phyloP scores from a whole-genome alignment of 176 grass and related monocot species.

The Juncus effusus region DNA sequence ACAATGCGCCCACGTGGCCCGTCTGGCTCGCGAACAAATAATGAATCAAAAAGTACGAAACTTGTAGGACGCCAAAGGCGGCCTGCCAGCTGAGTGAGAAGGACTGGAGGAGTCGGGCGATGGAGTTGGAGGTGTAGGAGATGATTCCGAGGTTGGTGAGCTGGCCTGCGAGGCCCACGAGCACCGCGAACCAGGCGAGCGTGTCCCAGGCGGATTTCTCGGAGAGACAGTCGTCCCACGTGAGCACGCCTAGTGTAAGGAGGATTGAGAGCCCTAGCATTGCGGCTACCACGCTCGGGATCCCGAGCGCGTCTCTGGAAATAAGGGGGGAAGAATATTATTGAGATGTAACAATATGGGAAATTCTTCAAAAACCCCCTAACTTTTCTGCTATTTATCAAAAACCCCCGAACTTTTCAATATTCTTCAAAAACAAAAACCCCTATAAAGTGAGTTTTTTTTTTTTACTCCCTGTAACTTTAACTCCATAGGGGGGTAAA shows the following conservation, averaged over 20 bases:
- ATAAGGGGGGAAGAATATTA: background rate
- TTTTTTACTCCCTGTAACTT: no score
- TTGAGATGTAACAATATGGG: no score
- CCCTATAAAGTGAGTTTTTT: no score
- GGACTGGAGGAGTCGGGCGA: constrained; percentile 67
- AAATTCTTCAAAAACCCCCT: no score
- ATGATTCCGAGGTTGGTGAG: constrained; percentile 73
- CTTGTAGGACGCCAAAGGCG: constrained; percentile 84
- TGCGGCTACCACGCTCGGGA: constrained; percentile 79
- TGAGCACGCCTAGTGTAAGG: constrained; percentile 75
- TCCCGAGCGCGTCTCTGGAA: constrained; percentile 60
- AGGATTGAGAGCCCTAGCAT: constrained; percentile 92
- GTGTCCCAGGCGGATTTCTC: constrained; percentile 99
- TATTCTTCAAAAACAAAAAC: no score
- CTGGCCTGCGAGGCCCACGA: constrained; percentile 94
- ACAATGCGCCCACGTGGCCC: constrained; percentile 84
- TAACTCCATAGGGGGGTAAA: no score
- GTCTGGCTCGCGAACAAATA: constrained; percentile 97
- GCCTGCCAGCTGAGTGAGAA: constrained; percentile 92
- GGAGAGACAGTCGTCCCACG: constrained; percentile 92
- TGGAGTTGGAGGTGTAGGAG: constrained; percentile 89
- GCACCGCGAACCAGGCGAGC: constrained; percentile 94
- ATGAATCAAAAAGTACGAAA: constrained; percentile 92
- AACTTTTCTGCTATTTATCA: no score
- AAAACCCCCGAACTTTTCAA: no score